Evolutionary conservation across 2,329 filamentous ascomycete genomes (phyloP).

Genomic region (Phyllosticta citriasiana): DNA sequence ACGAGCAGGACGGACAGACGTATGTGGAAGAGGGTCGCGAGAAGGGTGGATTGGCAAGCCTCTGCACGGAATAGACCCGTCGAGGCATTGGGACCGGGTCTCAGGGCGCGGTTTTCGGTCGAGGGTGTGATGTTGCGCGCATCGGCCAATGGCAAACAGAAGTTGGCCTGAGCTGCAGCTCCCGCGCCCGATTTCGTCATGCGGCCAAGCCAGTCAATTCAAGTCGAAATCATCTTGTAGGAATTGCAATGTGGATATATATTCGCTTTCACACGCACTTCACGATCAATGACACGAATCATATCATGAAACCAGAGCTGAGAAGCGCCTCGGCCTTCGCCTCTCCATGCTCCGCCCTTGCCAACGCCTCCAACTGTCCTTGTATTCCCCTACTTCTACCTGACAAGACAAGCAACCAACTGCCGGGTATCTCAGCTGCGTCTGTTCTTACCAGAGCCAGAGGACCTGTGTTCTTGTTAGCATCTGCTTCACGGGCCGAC

Average conservation of each 20-base stretch:
- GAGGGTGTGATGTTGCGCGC: constrained; percentile 3
- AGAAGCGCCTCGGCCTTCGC: background rate
- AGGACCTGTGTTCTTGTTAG: constrained; percentile 24
- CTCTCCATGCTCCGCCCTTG: background rate
- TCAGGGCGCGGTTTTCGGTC: constrained; percentile 1
- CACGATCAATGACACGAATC: background rate
- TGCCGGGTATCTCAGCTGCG: constrained; percentile 15
- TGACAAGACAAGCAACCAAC: constrained; percentile 2
- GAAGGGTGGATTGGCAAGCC: constrained; percentile 18
- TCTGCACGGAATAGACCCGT: constrained; percentile 29
- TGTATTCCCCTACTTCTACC: constrained; percentile 5
- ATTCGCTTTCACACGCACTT: background rate
- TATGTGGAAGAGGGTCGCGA: constrained; percentile 14
- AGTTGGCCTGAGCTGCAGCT: background rate
- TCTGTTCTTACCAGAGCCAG: constrained; percentile 28
- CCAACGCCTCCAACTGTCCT: background rate
- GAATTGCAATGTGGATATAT: background rate
- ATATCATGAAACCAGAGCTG: background rate
- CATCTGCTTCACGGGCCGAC: background rate
- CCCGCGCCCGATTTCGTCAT: constrained; percentile 10
- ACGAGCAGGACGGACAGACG: constrained; percentile 18
- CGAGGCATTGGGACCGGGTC: constrained; percentile 28
- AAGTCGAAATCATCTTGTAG: background rate
- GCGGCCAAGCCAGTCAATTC: constrained; percentile 4
- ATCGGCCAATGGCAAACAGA: background rate